Percentiles rank a stretch among this genome's conserved stretches.
phyloP scores from a whole-genome alignment of 257 asterid genomes.

The Pogostemon cablin region DNA sequence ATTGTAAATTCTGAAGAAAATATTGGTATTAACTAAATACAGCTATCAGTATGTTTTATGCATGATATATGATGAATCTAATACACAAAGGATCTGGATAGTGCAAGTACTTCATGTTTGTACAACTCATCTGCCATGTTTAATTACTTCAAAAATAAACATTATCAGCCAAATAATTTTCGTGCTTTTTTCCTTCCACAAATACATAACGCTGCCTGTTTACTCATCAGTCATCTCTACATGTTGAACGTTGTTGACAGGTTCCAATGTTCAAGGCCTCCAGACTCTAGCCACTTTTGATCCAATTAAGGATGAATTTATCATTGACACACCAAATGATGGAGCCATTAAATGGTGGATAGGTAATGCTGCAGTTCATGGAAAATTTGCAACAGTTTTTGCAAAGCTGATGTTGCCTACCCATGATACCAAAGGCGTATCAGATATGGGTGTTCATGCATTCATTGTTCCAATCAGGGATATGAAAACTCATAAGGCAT shows the following conservation, averaged over 20 bases:
- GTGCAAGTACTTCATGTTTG: constrained; percentile 5
- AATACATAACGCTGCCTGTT: neutral
- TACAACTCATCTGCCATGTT: neutral
- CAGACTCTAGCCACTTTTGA: constrained; percentile 88
- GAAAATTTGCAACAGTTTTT: constrained; percentile 96
- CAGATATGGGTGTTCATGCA: constrained; percentile 99
- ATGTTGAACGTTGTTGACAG: constrained; percentile 44
- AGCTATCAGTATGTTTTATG: neutral
- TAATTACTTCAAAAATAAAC: constrained; percentile 7
- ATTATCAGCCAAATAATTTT: neutral
- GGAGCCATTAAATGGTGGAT: constrained; percentile 99
- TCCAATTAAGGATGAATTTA: constrained; percentile 77
- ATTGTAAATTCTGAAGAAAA: neutral
- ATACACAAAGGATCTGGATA: constrained; percentile 27
- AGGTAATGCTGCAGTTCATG: constrained; percentile 98
- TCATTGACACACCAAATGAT: constrained; percentile 88
- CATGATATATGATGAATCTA: constrained; percentile 3
- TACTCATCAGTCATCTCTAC: constrained; percentile 26
- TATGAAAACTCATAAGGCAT: constrained; percentile 62
- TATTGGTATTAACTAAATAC: neutral
- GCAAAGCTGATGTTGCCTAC: constrained; percentile 86
- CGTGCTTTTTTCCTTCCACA: constrained; percentile 18
- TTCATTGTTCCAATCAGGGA: constrained; percentile 93
- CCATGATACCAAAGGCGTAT: constrained; percentile 65
- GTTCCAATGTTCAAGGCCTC: constrained; percentile 97